phyloP scores from a whole-genome alignment of 257 asterid species.

The Nicotiana tomentosiformis region DNA sequence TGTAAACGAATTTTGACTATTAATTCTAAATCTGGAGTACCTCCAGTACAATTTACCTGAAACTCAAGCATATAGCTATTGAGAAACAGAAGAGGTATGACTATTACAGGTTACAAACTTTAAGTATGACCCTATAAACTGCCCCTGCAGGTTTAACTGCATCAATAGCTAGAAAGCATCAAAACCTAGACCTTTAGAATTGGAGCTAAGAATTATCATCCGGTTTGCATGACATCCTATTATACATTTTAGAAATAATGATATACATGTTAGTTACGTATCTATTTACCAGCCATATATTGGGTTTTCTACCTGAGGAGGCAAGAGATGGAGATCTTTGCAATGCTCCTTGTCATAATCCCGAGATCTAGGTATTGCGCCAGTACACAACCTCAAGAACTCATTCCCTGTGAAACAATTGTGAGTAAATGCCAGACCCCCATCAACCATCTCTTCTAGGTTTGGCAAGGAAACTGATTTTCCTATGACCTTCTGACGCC shows the following conservation, averaged over 20 bases:
- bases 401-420: conserved; percentile 86
- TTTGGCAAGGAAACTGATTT: conserved; percentile 68
- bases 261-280: conserved; percentile 30
- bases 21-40: background rate
- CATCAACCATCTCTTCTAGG: conserved; percentile 62
- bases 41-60: background rate
- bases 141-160: background rate
- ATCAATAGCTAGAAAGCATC: background rate
- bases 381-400: conserved; percentile 77
- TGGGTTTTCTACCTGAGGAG: conserved; percentile 88
- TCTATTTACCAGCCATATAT: conserved; percentile 85
- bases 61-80: no score
- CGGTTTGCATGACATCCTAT: conserved; percentile 12
- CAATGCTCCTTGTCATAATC: conserved; percentile 69
- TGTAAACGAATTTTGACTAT: background rate
- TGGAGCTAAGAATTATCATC: background rate
- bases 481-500: conserved; percentile 21
- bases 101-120: background rate
- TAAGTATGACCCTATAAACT: background rate
- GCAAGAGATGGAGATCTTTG: conserved; percentile 73
- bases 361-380: conserved; percentile 80
- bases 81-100: background rate
- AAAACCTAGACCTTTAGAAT: background rate
- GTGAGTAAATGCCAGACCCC: conserved; percentile 87
- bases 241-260: conserved; percentile 16